Evolutionary conservation across 1,284 basidiomycete species (phyloP).

Genomic region (Chalciporus sp.): DNA sequence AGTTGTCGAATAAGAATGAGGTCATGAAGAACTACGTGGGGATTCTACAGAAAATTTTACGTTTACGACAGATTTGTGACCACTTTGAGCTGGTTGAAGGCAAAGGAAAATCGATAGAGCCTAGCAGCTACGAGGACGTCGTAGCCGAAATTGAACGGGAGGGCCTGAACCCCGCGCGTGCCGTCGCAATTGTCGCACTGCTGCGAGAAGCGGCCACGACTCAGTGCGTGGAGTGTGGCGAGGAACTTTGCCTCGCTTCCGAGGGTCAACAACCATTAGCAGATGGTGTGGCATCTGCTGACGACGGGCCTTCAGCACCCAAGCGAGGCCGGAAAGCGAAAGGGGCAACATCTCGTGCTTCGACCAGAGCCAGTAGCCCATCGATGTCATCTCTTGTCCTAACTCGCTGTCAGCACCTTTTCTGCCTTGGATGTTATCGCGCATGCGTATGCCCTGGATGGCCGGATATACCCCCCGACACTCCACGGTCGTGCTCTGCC

Average conservation of each 20-base stretch:
- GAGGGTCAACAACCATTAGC: slow-evolving; percentile 44
- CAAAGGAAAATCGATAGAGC: slow-evolving; percentile 52
- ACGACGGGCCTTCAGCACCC: slow-evolving; percentile 52
- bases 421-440: slow-evolving; percentile 84
- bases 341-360: slow-evolving; percentile 55
- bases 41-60: slow-evolving; percentile 93
- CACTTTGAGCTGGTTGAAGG: slow-evolving; percentile 90
- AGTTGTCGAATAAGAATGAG: slow-evolving; percentile 84
- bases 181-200: slow-evolving; percentile 78
- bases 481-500: slow-evolving; percentile 66
- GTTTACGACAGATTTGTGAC: slow-evolving; percentile 96
- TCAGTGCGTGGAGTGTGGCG: slow-evolving; percentile 85
- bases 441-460: slow-evolving; percentile 75
- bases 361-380: slow-evolving; percentile 73
- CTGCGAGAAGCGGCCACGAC: slow-evolving; percentile 85
- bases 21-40: slow-evolving; percentile 98
- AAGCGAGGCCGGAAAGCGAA: slow-evolving; percentile 70
- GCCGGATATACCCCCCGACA: slow-evolving; percentile 67
- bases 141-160: slow-evolving; percentile 74
- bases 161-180: slow-evolving; percentile 79
- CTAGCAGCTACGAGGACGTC: slow-evolving; percentile 71
- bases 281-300: slow-evolving; percentile 47
- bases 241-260: slow-evolving; percentile 65
- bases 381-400: slow-evolving; percentile 63
- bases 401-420: slow-evolving; percentile 93